Evolutionary conservation across 2,329 filamentous ascomycete species (phyloP), one percentile per base, ranked within the genome.

Genomic region (Trichoderma sp.): DNA sequence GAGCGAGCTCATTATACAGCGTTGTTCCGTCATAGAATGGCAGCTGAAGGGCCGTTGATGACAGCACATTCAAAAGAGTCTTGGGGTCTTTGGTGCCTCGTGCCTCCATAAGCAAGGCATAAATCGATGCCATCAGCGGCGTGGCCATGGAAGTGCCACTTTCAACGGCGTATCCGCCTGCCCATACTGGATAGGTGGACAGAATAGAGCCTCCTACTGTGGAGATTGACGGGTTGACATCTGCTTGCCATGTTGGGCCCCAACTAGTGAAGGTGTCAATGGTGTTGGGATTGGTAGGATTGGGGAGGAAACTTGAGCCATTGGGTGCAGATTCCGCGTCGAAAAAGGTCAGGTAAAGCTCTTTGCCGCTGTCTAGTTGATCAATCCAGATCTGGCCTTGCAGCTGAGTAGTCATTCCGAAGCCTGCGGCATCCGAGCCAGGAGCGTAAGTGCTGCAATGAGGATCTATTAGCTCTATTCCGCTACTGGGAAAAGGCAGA

Each of bases 101-200:
- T n/a, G 82, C 83, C 68, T 87, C 79, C 56, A 82, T 82, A 68
- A 88, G 76, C 34, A 89, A 81, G 1, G 86, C 87, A 46, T 83
- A 80, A 64, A 87, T 82, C 32, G 81, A 87, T 7, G 87, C 86
- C 5, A 83, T 79, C 16, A 87, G 81, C 7, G 87, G 87, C 37
- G 83, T 84, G 5, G 87, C 83, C 87, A 90, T 90, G 1, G 86
- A 89, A 0, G 86, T 89, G 16, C 86, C 87, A 39, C 80, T 86
- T 28, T 83, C 76, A 1, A 88, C 82, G 30, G 81, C 82, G 61
- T 88, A 90, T 37, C 78, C 77, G 26, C 84, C 84, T 30, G 79
- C 73, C 3, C 76, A 76, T 4, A 74, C 69, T 0, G 85, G 86
- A 71, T 81, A 89, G 0, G 87, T 89, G 11, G 86, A 88, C 26